These are phyloP conservation scores for Erigeron philadelphicus DNA, from an alignment of 140 eudicot genomes.

Conservation along the genomic window DNA sequence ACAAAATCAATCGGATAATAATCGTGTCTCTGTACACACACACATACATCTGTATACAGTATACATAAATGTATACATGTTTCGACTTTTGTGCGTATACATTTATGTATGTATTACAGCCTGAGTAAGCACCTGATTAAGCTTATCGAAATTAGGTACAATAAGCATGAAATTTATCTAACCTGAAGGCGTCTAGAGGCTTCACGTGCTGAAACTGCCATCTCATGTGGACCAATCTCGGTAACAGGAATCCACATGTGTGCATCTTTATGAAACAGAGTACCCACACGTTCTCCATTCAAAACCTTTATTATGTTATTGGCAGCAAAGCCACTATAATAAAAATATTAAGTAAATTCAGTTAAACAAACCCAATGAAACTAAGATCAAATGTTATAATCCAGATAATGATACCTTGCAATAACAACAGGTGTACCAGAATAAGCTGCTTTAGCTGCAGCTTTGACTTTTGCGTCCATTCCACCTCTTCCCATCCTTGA, in stretches of 20 bases:
- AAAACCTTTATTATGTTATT: slow-evolving; percentile 66
- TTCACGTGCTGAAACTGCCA: slow-evolving; percentile 85
- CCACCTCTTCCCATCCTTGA: slow-evolving; percentile 97
- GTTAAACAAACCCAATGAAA: slow-evolving; percentile 5
- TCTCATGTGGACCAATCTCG: slow-evolving; percentile 64
- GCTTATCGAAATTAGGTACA: background rate
- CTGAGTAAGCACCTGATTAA: background rate
- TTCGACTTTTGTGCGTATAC: background rate
- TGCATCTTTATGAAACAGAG: slow-evolving; percentile 80
- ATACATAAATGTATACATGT: background rate
- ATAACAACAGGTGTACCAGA: slow-evolving; percentile 83
- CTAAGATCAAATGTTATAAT: background rate
- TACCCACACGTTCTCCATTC: slow-evolving; percentile 69
- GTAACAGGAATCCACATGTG: slow-evolving; percentile 48
- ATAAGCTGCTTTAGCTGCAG: slow-evolving; percentile 73
- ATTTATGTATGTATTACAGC: slow-evolving; percentile 3
- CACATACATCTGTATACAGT: too few species aligned
- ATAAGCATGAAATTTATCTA: slow-evolving; percentile 12
- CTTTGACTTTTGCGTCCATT: slow-evolving; percentile 91
- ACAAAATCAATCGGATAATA: slow-evolving; percentile 1
- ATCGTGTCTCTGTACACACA: background rate
- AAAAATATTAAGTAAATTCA: slow-evolving; percentile 18
- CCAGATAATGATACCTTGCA: slow-evolving; percentile 48
- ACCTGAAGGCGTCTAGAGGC: slow-evolving; percentile 80
- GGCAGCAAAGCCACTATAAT: slow-evolving; percentile 60